Evolutionary conservation across 495 filamentous ascomycete genomes (phyloP), one percentile per base, ranked within the genome.

Genomic region (Chaetomidium leptoderma): DNA sequence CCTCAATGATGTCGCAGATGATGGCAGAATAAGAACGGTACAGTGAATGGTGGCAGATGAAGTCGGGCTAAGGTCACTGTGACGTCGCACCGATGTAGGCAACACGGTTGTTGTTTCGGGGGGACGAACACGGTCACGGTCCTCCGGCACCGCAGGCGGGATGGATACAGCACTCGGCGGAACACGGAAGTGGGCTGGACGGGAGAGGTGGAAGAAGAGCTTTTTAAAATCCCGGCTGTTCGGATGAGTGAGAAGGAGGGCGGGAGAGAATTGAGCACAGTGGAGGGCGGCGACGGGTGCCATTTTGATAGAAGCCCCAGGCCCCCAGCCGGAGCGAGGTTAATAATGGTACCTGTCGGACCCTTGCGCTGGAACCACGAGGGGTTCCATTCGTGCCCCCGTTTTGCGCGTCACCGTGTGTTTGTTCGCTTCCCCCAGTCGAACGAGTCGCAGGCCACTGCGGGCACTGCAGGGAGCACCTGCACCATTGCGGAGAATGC

Each of bases 251-350:
- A 44, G 27, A 37, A 29, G 13, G 26, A 36, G 23, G 35, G 46
- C 21, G 42, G 24, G 42, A 21, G 23, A 29, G 48, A 42, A 42
- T 32, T 10, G 44, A 60, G 52, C 3, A 39, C 36, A 42, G 40
- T 6, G 26, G 44, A 46, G 50, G 32, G 47, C 35, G 52, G 56
- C 53, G 47, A 32, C 33, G 40, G 13, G 42, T 53, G 53, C 43
- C 56, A 44, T 65, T 62, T 57, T 65, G 63, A 62, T 62, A 55
- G 26, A 51, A 37, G 26, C 52, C 13, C 13, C 19, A 19, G 42
- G 29, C 21, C 30, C 14, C 42, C 19, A 26, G 19, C 57, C 21
- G 39, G 48, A 47, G 29, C 24, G 19, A 53, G 39, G 30, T 36
- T 50, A 39, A 51, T 13, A n/a, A n/a, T n/a, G n/a, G n/a, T n/a